Base-by-base conservation (phyloP, 352 stramenopile genomes). In the Hyaloperonospora brassicae region DNA sequence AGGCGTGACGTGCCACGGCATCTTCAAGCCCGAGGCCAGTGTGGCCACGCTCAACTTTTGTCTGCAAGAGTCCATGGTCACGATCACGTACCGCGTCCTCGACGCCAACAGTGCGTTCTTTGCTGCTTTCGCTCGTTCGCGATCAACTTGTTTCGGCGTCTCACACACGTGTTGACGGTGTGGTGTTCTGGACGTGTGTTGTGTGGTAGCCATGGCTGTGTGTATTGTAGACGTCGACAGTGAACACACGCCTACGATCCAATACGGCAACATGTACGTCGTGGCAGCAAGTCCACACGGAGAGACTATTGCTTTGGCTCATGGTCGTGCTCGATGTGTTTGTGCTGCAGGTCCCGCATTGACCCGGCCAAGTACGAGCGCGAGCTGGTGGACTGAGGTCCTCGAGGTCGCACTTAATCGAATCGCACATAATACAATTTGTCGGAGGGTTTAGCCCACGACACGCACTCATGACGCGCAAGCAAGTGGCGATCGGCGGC, bases 1-100 rank as follows among this genome's bases (percentile, higher is more conserved):
- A 55, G 80, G 80, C 50, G 80, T 88, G 47, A 91, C 74, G 34
- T 91, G 80, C 55, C 80, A 91, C 46, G 80, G 80, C 39, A 69
- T 91, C 35, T 91, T 89, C 70, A 91, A 87, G 51, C 78, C 76
- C 12, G 76, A 86, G 53, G 64, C 80, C 14, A 89, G 77, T 49
- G 80, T 91, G 36, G 80, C 80, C 30, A 89, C 87, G 50, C 82
- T 89, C 54, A 91, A 91, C 62, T 91, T 91, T 55, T 84, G 70
- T 47, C 62, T 91, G 39, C 78, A 86, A 55, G 77, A 86, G 43
- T 87, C 80, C 54, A 87, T 91, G 76, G 80, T 91, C 38, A 91
- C 80, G 27, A 91, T 91, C 62, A 91, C 80, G 13, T 91, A 91
- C 55, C 80, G 80, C 43, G 64, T 86, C 22, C 55, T 89, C 5